Percentiles rank a stretch among this genome's conserved stretches.
phyloP scores from a whole-genome alignment of 495 filamentous ascomycete species.

The Pseudomonodictys pantanalensis region DNA sequence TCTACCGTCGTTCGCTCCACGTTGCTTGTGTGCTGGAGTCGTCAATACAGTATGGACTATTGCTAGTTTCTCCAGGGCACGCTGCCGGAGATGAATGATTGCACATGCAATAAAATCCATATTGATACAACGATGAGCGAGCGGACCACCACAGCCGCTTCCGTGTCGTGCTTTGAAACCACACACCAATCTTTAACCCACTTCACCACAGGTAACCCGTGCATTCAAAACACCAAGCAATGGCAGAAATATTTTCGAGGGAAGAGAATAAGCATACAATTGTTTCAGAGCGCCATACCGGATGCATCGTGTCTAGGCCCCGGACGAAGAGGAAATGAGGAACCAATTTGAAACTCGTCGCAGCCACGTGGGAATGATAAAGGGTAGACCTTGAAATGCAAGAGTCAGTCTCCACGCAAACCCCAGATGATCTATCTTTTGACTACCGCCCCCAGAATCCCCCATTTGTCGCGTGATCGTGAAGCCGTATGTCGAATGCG shows the following conservation, averaged over 20 bases:
- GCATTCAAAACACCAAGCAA: conserved; percentile 9
- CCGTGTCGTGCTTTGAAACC: no score
- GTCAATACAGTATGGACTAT: neutral
- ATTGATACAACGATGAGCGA: neutral
- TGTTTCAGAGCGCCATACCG: conserved; percentile 30
- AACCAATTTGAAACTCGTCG: conserved; percentile 5
- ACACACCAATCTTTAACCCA: conserved; percentile 6
- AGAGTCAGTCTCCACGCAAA: neutral
- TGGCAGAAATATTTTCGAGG: neutral
- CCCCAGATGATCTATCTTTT: conserved; percentile 14
- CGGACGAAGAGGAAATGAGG: conserved; percentile 4
- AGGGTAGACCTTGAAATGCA: neutral
- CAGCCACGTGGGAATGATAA: neutral
- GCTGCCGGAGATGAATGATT: neutral
- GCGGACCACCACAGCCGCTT: no score
- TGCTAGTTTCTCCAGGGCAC: neutral
- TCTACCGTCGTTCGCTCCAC: conserved; percentile 28
- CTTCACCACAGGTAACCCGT: neutral
- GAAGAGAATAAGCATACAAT: conserved; percentile 13
- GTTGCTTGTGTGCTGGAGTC: conserved; percentile 4
- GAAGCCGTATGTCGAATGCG: neutral
- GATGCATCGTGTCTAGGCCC: conserved; percentile 32
- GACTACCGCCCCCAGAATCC: conserved; percentile 2
- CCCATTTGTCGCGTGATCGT: neutral
- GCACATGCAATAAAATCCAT: no score